Evolutionary conservation across 2,329 filamentous ascomycete species (phyloP).

Genomic region (Macroventuria anomochaeta): DNA sequence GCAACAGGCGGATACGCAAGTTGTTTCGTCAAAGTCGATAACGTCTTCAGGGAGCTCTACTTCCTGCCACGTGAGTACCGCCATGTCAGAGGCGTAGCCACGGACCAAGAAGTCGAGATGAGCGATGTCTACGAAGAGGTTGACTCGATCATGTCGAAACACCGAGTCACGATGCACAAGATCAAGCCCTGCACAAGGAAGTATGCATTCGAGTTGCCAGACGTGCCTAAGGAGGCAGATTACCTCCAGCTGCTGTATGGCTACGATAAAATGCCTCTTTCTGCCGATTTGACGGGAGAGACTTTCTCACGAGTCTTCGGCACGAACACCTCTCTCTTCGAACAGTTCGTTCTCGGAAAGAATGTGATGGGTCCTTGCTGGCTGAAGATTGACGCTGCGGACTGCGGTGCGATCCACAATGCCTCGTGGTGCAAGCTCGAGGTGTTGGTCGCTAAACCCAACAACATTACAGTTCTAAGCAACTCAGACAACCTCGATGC

Average conservation of each 20-base stretch:
- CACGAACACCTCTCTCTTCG: conserved; percentile 89
- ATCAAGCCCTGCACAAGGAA: conserved; percentile 89
- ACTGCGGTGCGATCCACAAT: conserved; percentile 85
- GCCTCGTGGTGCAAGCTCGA: conserved; percentile 98
- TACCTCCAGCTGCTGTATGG: conserved; percentile 97
- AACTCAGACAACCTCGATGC: conserved; percentile 83
- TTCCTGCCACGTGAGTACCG: conserved; percentile 81
- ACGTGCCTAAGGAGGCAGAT: conserved; percentile 84
- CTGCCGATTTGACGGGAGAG: conserved; percentile 75
- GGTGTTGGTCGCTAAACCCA: conserved; percentile 79
- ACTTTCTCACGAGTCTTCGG: conserved; percentile 96
- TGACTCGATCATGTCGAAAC: conserved; percentile 83
- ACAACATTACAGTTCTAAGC: conserved; percentile 72
- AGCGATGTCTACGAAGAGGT: conserved; percentile 89
- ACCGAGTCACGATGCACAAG: conserved; percentile 88
- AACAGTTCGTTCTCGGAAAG: conserved; percentile 98
- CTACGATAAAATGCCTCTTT: conserved; percentile 79
- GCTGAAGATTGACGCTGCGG: conserved; percentile 86
- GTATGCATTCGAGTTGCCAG: conserved; percentile 92
- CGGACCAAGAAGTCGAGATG: conserved; percentile 81
- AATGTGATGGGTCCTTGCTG: conserved; percentile 99
- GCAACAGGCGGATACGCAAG: conserved; percentile 80
- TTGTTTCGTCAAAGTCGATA: conserved; percentile 95
- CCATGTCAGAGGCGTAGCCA: conserved; percentile 67
- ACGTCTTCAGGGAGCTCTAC: conserved; percentile 88